Evolutionary conservation across 768 basidiomycete genomes (phyloP).

Genomic region (Trametes coccinea): DNA sequence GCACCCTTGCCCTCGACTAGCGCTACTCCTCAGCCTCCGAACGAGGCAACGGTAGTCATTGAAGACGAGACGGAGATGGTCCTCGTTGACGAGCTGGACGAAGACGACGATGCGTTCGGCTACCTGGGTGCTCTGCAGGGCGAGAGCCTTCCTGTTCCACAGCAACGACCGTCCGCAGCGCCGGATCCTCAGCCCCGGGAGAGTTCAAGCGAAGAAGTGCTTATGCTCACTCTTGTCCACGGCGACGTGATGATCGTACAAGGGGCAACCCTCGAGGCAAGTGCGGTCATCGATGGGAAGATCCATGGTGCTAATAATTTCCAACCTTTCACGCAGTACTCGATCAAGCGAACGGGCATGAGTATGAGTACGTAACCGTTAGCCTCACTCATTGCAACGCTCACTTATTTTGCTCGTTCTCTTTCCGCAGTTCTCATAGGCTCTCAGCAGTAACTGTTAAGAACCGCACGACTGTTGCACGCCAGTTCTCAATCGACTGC

Average conservation of each 20-base stretch:
- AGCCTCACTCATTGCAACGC: no score
- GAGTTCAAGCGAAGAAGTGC: neutral
- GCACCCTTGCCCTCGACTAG: neutral
- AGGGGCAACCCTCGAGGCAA: conserved; percentile 45
- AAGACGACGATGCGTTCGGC: no score
- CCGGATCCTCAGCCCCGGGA: neutral
- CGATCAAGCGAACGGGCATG: conserved; percentile 29
- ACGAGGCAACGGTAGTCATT: no score
- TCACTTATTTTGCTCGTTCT: no score
- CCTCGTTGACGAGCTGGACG: no score
- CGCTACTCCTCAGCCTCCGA: neutral
- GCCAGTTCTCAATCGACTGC: no score
- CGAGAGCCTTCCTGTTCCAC: no score
- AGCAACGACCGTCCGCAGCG: neutral
- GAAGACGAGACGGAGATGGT: no score
- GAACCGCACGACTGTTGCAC: no score
- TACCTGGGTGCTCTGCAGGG: no score
- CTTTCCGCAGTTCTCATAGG: no score
- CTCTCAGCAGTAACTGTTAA: no score
- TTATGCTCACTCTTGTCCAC: conserved; percentile 39
- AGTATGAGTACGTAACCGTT: conserved; percentile 21
- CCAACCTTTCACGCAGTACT: conserved; percentile 11
- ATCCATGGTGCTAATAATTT: neutral
- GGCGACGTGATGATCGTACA: conserved; percentile 39
- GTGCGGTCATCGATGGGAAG: conserved; percentile 18